Conservation (phyloP, 176 grass and related monocot species). For the Aegilops sharonensis region DNA sequence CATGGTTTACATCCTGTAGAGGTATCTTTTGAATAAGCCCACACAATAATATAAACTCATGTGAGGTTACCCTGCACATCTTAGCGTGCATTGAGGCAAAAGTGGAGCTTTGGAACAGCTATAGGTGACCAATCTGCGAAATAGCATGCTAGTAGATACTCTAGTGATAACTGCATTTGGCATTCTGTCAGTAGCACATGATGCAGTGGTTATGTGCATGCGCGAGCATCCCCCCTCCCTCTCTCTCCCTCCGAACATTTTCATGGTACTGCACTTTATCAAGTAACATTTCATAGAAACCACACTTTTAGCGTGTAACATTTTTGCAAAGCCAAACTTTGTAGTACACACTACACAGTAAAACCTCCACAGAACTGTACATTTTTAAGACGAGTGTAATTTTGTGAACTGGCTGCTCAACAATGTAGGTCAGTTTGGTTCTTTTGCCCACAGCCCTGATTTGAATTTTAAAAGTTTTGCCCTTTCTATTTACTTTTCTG, state of each 20-base stretch:
- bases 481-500: background rate
- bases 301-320: background rate
- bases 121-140: background rate
- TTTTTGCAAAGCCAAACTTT: background rate
- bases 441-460: too few species aligned
- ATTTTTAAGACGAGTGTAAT: background rate
- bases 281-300: background rate
- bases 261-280: background rate
- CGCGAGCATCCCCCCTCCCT: background rate
- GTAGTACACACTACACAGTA: background rate
- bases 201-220: background rate
- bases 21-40: background rate
- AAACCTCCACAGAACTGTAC: background rate
- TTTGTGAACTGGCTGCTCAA: too few species aligned
- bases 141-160: conserved; percentile 9
- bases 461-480: background rate
- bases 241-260: too few species aligned
- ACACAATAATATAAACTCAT: background rate
- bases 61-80: background rate
- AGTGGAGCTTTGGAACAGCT: background rate
- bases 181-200: background rate
- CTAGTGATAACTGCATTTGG: background rate
- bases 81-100: background rate
- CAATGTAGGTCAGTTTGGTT: too few species aligned
- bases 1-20: background rate